Conservation (phyloP, 1,139 yeast genomes). For the Pichiaceae sp. region DNA sequence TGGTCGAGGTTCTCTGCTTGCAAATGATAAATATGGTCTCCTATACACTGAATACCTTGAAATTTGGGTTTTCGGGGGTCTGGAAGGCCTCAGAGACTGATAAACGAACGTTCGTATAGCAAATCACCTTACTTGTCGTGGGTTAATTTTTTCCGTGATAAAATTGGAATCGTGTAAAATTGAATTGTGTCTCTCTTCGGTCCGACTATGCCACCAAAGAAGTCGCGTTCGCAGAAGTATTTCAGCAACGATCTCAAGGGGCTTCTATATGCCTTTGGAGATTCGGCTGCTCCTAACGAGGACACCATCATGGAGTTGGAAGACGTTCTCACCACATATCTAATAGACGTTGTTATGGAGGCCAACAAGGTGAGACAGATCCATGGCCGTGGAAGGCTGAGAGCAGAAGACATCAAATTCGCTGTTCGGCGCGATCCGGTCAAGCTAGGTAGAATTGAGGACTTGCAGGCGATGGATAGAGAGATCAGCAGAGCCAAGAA, state of each 20-base stretch:
- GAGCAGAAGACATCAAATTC: slow-evolving; percentile 83
- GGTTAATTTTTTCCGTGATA: too few relatives aligned
- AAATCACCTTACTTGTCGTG: too few relatives aligned
- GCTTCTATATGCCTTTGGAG: slow-evolving; percentile 79
- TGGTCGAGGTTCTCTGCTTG: too few relatives aligned
- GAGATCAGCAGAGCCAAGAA: slow-evolving; percentile 74
- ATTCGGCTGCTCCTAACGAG: slow-evolving; percentile 67
- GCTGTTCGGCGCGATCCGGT: slow-evolving; percentile 76
- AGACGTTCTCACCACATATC: slow-evolving; percentile 72
- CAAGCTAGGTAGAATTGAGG: slow-evolving; percentile 78
- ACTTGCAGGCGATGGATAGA: slow-evolving; percentile 65
- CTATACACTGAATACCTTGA: too few relatives aligned
- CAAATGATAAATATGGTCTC: too few relatives aligned
- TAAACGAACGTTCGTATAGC: too few relatives aligned
- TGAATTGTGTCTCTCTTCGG: too few relatives aligned
- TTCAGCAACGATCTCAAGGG: slow-evolving; percentile 59
- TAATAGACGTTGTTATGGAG: slow-evolving; percentile 60
- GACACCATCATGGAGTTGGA: slow-evolving; percentile 75
- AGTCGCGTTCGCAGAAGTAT: not conserved
- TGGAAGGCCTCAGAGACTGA: too few relatives aligned
- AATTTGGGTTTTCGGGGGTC: too few relatives aligned
- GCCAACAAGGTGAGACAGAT: slow-evolving; percentile 44
- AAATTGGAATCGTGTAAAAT: too few relatives aligned
- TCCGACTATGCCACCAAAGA: not conserved
- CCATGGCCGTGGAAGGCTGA: slow-evolving; percentile 40